These are phyloP conservation scores for Solanum tacnaense DNA, from an alignment of 257 asterid genomes.

Conservation along the genomic window DNA sequence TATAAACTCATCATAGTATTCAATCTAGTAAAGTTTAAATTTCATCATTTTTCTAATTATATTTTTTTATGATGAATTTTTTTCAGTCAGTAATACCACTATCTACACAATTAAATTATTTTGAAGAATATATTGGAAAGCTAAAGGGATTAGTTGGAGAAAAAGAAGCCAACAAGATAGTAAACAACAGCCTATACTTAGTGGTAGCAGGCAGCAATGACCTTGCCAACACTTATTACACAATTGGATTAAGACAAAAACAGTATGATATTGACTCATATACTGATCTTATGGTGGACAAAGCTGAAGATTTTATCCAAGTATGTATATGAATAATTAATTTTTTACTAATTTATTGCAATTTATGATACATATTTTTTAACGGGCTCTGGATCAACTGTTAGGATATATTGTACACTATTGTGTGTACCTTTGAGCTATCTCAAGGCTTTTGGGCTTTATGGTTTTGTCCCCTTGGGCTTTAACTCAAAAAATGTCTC, in stretches of 20 bases:
- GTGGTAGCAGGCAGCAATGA: constrained; percentile 27
- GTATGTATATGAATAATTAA: background rate
- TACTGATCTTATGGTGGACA: constrained; percentile 3
- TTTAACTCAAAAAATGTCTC: too few relatives aligned
- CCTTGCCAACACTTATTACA: constrained; percentile 14
- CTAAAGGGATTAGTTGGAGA: constrained; percentile 21
- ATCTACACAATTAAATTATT: constrained; percentile 12
- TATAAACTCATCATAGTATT: background rate
- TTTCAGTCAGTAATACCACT: constrained; percentile 14
- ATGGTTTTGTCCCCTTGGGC: too few relatives aligned
- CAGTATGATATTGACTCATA: constrained; percentile 12
- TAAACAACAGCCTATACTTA: constrained; percentile 9
- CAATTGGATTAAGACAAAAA: background rate
- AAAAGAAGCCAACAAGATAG: background rate
- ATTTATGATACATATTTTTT: too few relatives aligned
- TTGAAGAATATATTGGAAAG: constrained; percentile 16
- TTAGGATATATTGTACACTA: too few relatives aligned
- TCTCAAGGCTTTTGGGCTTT: too few relatives aligned
- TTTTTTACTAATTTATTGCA: too few relatives aligned
- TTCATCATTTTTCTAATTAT: background rate
- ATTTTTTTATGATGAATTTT: background rate
- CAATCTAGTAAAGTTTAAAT: background rate
- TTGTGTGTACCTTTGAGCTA: too few relatives aligned
- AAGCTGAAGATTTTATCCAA: constrained; percentile 10
- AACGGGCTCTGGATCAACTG: too few relatives aligned